Evolutionary conservation across 306 rosid species (phyloP).

Genomic region (Trifolium repens): DNA sequence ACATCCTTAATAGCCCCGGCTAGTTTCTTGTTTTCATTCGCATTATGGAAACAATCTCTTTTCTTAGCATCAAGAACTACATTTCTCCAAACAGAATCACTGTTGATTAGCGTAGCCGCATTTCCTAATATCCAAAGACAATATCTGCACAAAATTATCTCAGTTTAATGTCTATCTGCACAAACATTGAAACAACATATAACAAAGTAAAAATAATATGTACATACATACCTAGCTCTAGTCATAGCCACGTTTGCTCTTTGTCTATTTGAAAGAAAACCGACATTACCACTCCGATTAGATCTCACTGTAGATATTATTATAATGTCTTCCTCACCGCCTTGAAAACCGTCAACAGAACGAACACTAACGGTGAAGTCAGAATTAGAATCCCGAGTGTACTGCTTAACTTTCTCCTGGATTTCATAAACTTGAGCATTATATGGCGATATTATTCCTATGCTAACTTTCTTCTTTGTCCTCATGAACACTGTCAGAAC

Average conservation of each 20-base stretch:
- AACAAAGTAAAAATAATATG: neutral
- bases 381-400: neutral
- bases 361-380: constrained; percentile 53
- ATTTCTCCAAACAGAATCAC: constrained; percentile 45
- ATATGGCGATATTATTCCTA: constrained; percentile 69
- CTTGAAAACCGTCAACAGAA: constrained; percentile 69
- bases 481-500: neutral
- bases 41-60: constrained; percentile 46
- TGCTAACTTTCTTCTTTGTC: constrained; percentile 50
- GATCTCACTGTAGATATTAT: constrained; percentile 48
- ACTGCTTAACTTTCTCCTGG: constrained; percentile 45
- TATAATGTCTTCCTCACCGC: constrained; percentile 65
- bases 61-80: constrained; percentile 51
- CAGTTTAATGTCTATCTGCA: neutral
- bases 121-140: constrained; percentile 61
- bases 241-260: constrained; percentile 63
- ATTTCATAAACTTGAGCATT: constrained; percentile 57
- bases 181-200: neutral
- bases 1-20: constrained; percentile 37
- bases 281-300: constrained; percentile 46
- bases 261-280: constrained; percentile 55
- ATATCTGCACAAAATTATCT: constrained; percentile 32
- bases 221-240: constrained; percentile 63
- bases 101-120: constrained; percentile 45
- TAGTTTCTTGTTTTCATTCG: constrained; percentile 34